These are phyloP conservation scores for Yarrowia bubula DNA, from an alignment of 805 yeast genomes.

Conservation along the genomic window DNA sequence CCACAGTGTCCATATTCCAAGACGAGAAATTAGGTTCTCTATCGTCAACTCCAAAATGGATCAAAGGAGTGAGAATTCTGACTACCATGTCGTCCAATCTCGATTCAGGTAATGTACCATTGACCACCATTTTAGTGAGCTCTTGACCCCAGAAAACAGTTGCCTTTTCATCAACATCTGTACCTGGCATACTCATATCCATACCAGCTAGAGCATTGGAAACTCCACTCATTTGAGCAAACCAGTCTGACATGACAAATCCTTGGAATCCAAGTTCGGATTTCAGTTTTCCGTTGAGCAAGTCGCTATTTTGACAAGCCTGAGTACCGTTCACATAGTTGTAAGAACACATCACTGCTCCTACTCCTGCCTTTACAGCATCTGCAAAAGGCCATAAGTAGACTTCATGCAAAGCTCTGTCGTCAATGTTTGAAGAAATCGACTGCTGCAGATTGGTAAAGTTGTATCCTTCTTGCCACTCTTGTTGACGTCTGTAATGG, in stretches of 20 bases:
- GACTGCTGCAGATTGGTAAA: slow-evolving; percentile 38
- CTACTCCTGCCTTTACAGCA: slow-evolving; percentile 57
- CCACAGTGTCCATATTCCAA: slow-evolving; percentile 51
- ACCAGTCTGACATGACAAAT: slow-evolving; percentile 66
- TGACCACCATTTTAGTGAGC: slow-evolving; percentile 53
- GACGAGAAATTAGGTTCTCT: slow-evolving; percentile 57
- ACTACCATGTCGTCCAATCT: slow-evolving; percentile 63
- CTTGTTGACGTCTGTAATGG: slow-evolving; percentile 53
- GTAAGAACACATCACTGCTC: slow-evolving; percentile 59
- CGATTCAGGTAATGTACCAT: slow-evolving; percentile 53
- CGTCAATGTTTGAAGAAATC: slow-evolving; percentile 56
- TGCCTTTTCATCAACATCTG: slow-evolving; percentile 37
- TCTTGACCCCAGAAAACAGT: slow-evolving; percentile 52
- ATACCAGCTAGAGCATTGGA: slow-evolving; percentile 56
- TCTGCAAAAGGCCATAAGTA: slow-evolving; percentile 69
- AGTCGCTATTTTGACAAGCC: slow-evolving; percentile 58
- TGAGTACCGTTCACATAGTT: slow-evolving; percentile 55
- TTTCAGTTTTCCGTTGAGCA: slow-evolving; percentile 54
- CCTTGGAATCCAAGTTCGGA: slow-evolving; percentile 66
- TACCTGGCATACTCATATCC: slow-evolving; percentile 63
- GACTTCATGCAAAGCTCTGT: slow-evolving; percentile 59
- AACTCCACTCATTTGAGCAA: slow-evolving; percentile 57
- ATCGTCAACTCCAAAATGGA: slow-evolving; percentile 33
- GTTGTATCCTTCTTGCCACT: slow-evolving; percentile 44
- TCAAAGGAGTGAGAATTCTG: slow-evolving; percentile 52